Conservation (phyloP, 179 eudicot genomes). For the Heliamphora pulchella region DNA sequence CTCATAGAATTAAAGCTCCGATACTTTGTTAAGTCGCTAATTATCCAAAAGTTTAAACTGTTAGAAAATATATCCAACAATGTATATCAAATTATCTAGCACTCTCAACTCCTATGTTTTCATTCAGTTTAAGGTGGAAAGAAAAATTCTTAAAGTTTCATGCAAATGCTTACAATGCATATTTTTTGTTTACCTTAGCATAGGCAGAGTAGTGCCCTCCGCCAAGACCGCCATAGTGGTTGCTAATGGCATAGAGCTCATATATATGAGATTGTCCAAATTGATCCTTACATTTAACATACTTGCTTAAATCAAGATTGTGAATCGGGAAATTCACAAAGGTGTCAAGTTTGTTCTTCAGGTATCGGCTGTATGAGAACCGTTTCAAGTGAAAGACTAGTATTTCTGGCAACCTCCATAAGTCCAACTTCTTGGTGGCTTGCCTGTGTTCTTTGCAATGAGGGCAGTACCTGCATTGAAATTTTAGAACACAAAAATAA, state of each 20-base stretch:
- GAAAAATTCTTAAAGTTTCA: too few relatives aligned
- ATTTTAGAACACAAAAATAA: not conserved
- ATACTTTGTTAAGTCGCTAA: too few relatives aligned
- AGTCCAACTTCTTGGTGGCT: slow-evolving; percentile 91
- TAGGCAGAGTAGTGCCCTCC: slow-evolving; percentile 97
- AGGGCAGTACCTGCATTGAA: slow-evolving; percentile 83
- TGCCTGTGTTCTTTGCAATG: slow-evolving; percentile 92
- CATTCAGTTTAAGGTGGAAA: too few relatives aligned
- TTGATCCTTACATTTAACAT: slow-evolving; percentile 52
- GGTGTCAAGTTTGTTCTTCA: slow-evolving; percentile 88
- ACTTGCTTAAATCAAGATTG: slow-evolving; percentile 72
- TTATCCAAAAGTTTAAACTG: too few relatives aligned
- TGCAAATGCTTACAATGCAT: not conserved
- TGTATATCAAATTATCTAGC: too few relatives aligned
- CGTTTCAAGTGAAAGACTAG: slow-evolving; percentile 91
- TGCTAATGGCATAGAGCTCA: slow-evolving; percentile 91
- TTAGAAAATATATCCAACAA: too few relatives aligned
- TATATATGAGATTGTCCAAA: slow-evolving; percentile 42
- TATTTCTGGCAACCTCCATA: slow-evolving; percentile 94
- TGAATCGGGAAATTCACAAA: slow-evolving; percentile 80
- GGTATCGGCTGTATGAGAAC: slow-evolving; percentile 80
- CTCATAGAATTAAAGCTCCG: too few relatives aligned
- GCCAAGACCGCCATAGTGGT: slow-evolving; percentile 98
- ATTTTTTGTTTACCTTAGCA: slow-evolving; percentile 57
- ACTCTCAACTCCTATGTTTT: too few relatives aligned